Percentiles rank a stretch among this genome's conserved stretches.
phyloP scores from a whole-genome alignment of 176 grass and related monocot species.

The Coix lacrymajobi region DNA sequence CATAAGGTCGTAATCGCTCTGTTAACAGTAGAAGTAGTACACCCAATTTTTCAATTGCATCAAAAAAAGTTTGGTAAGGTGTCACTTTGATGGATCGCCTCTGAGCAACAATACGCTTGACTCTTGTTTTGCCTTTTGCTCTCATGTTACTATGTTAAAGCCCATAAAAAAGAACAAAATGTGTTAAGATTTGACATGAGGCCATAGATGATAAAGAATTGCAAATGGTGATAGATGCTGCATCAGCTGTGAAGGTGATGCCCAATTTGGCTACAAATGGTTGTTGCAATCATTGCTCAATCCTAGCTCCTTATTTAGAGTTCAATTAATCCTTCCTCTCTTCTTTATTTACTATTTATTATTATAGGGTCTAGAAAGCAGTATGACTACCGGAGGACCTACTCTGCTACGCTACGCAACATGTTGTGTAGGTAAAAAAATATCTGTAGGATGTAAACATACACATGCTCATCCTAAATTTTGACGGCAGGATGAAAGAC shows the following conservation, averaged over 20 bases:
- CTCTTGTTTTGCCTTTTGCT: slow-evolving; percentile 39
- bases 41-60: neutral
- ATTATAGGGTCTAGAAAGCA: slow-evolving; percentile 15
- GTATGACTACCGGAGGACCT: slow-evolving; percentile 21
- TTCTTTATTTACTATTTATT: slow-evolving; percentile 15
- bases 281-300: slow-evolving; percentile 40
- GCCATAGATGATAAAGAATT: slow-evolving; percentile 29
- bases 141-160: slow-evolving; percentile 8
- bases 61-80: slow-evolving; percentile 22
- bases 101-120: slow-evolving; percentile 12
- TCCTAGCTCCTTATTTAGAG: slow-evolving; percentile 29
- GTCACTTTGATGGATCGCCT: slow-evolving; percentile 31
- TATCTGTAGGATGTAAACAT: neutral
- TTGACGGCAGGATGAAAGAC: neutral
- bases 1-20: neutral
- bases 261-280: slow-evolving; percentile 43
- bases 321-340: slow-evolving; percentile 9
- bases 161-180: slow-evolving; percentile 12
- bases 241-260: slow-evolving; percentile 47
- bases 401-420: neutral
- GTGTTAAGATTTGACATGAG: slow-evolving; percentile 24
- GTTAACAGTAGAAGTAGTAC: neutral
- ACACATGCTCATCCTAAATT: neutral
- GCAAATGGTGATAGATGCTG: slow-evolving; percentile 25
- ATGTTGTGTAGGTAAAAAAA: slow-evolving; percentile 12